A percentile compares a stretch with the other conserved stretches of the same genome.
These are phyloP conservation scores for Solanum ossicruentum DNA, from an alignment of 257 asterid species.

Conservation along the genomic window DNA sequence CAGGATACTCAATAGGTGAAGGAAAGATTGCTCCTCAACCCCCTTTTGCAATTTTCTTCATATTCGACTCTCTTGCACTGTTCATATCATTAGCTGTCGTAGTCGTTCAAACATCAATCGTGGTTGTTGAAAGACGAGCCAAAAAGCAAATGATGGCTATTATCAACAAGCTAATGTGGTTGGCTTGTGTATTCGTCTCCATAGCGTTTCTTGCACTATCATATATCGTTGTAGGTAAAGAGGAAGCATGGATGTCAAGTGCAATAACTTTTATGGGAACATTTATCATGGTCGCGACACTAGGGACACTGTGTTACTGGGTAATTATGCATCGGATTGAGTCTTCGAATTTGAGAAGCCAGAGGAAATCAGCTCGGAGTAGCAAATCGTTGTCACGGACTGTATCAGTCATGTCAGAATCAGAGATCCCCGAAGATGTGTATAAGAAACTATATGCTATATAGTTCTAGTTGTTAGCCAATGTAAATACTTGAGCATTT, in stretches of 20 bases:
- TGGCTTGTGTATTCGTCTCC: conserved; percentile 54
- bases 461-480: not conserved
- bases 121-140: conserved; percentile 53
- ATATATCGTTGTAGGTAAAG: conserved; percentile 50
- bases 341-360: conserved; percentile 55
- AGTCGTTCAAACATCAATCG: conserved; percentile 69
- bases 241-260: conserved; percentile 45
- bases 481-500: not conserved
- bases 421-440: conserved; percentile 38
- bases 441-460: conserved; percentile 57
- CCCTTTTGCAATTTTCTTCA: conserved; percentile 40
- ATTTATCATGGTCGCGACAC: conserved; percentile 48
- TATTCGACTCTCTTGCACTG: conserved; percentile 60
- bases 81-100: conserved; percentile 74
- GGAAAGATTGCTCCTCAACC: conserved; percentile 42
- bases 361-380: conserved; percentile 31
- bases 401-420: conserved; percentile 33
- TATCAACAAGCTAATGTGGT: conserved; percentile 80
- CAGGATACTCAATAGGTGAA: conserved; percentile 37
- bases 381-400: conserved; percentile 43
- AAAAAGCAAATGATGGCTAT: conserved; percentile 58
- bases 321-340: conserved; percentile 54
- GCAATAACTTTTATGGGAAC: conserved; percentile 50
- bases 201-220: conserved; percentile 50
- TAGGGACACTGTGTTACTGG: conserved; percentile 64